Percentiles rank a stretch among this genome's conserved stretches.
Conservation (phyloP, 1,139 yeast species). For the Magnusiomyces fungicola region DNA sequence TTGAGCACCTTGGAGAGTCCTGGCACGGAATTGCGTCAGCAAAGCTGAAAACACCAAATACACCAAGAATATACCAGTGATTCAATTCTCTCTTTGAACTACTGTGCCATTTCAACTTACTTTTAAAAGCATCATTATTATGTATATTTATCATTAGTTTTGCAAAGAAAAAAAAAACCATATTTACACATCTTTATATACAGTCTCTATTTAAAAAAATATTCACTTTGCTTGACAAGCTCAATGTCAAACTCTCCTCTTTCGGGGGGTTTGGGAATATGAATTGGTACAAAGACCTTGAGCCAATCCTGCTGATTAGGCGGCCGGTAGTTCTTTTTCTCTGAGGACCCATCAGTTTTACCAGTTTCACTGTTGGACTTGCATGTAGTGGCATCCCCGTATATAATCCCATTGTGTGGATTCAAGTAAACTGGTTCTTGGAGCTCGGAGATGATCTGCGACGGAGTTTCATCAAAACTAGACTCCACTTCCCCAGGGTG, state of each 20-base stretch:
- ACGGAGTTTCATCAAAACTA: too few relatives aligned
- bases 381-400: conserved; percentile 2
- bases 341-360: neutral
- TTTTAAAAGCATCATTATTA: too few relatives aligned
- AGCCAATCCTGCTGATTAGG: conserved; percentile 13
- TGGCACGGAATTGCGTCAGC: too few relatives aligned
- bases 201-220: conserved; percentile 47
- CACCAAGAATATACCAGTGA: too few relatives aligned
- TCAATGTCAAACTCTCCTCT: conserved; percentile 72
- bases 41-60: too few relatives aligned
- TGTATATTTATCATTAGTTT: neutral
- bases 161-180: neutral
- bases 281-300: conserved; percentile 48
- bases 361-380: too few relatives aligned
- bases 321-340: neutral
- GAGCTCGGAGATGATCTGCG: conserved; percentile 10
- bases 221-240: conserved; percentile 57
- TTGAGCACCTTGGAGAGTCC: too few relatives aligned
- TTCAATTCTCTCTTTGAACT: too few relatives aligned
- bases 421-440: conserved; percentile 7
- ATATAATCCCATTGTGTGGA: neutral
- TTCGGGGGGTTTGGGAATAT: conserved; percentile 61
- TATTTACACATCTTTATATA: neutral
- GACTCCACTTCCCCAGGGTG: too few relatives aligned
- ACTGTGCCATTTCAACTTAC: too few relatives aligned